Base-by-base conservation (phyloP, 2,329 filamentous ascomycete species). In the Nannizziopsis barbatae region DNA sequence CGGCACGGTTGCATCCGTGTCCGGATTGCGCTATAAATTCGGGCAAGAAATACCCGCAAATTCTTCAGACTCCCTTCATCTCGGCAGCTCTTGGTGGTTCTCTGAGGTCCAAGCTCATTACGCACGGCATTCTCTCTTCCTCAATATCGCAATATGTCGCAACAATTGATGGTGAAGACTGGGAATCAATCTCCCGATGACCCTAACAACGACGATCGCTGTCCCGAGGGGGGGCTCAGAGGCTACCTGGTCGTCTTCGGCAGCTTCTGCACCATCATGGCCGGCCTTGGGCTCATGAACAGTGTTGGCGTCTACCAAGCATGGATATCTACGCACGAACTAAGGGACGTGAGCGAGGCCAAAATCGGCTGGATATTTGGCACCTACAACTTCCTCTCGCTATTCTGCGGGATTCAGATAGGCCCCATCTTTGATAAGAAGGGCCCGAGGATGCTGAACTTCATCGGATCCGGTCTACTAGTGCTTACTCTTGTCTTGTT, bases 281-380 rank as follows among this genome's bases (percentile, higher is more conserved):
- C 37, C 15, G 5, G 37, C 37, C 11, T 39, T 5, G 15, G 37
- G 37, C 37, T 39, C 15, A 39, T 39, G 37, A 39, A 14, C 18
- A 39, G 12, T 18, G 15, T 39, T n/a, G 11, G 37, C 4, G 37
- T 39, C 33, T 36, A 36, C 14, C 33, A 36, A 36, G 33, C 33
- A 3, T 36, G 33, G 33, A 36, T 36, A 36, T 36, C 33, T 7
- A 27, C 22, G 22, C 22, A 27, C 7, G 22, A 27, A 27, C 22
- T 27, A 7, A 27, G 22, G 7, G 7, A 27, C 22, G 22, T 27
- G 22, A 27, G 22, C 22, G 22, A 27, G 22, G 22, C 22, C 22
- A 27, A 27, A 17, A 65, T 67, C 27, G 66, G 66, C 0, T 70
- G 67, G 68, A 70, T 71, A 15, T 67, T 64, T 48, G 63, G 65